Percentiles rank a stretch among this genome's conserved stretches.
These are phyloP conservation scores for Calonectria pseudoturangicola DNA, from an alignment of 2,329 filamentous ascomycete species.

Conservation along the genomic window DNA sequence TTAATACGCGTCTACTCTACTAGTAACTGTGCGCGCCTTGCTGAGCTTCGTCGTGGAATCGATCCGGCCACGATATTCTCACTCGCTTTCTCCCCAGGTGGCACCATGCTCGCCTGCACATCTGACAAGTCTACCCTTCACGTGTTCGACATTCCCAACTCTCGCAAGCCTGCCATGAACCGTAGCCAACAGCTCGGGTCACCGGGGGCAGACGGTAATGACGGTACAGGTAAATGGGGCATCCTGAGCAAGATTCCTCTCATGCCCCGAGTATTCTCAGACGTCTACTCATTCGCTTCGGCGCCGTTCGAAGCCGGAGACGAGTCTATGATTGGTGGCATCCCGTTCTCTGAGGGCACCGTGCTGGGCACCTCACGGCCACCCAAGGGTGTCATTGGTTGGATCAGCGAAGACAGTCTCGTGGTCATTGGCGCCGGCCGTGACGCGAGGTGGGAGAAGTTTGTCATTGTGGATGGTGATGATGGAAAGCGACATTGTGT, in stretches of 20 bases:
- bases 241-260: constrained; percentile 88
- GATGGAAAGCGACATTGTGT: constrained; percentile 80
- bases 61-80: constrained; percentile 93
- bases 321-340: constrained; percentile 72
- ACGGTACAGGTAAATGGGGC: constrained; percentile 86
- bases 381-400: constrained; percentile 89
- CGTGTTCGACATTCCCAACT: constrained; percentile 88
- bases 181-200: constrained; percentile 56
- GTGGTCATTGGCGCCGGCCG: constrained; percentile 86
- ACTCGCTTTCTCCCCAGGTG: constrained; percentile 89
- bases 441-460: constrained; percentile 92
- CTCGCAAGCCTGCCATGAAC: constrained; percentile 62
- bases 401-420: constrained; percentile 84
- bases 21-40: constrained; percentile 84
- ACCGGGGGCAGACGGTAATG: constrained; percentile 64
- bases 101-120: constrained; percentile 88
- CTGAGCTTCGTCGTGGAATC: constrained; percentile 90
- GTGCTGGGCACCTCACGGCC: constrained; percentile 74
- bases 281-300: constrained; percentile 90
- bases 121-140: constrained; percentile 98
- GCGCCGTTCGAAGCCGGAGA: constrained; percentile 89
- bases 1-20: constrained; percentile 91
- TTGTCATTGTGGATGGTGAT: constrained; percentile 80
- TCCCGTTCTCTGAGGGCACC: constrained; percentile 65
- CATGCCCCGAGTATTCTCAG: constrained; percentile 90